Base-by-base conservation (phyloP, 208 protist genomes). In the Trypanosoma cruzi region DNA sequence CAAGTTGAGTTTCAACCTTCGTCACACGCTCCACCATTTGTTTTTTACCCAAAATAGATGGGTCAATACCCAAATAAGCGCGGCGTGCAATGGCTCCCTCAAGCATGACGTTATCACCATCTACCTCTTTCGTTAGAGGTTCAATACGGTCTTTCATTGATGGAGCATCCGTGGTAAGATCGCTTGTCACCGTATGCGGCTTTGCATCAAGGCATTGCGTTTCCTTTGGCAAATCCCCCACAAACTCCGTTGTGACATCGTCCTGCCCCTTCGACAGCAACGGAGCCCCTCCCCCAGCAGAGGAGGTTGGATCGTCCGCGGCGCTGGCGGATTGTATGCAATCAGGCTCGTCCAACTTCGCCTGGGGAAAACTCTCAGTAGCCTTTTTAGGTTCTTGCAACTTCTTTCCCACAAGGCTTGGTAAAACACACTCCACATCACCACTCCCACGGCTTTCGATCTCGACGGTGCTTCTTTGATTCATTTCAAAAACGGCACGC, bases 81-180 rank as follows among this genome's bases (percentile, higher is more conserved):
- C 37, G 20, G 6, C 36, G 29, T 44, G 57, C 57, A 13, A 62
- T 62, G 14, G 37, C 57, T 18, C 57, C 13, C 37, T 62, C 57
- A n/a, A 49, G 2, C 10, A 62, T 13, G 26, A 46, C 24, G 10
- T 36, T 31, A 37, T 36, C 59, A 11, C 26, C 26, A 5, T 52
- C 24, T 13, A 53, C 14, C 31, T 32, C 26, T n/a, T 53, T 64
- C 6, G 36, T 64, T 36, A 34, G 44, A 11, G 36, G 11, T 22
- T 49, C 28, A 53, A 53, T 36, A 20, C 22, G 37, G 11, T 54
- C 24, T 34, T 53, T n/a, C 26, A 22, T 0, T 24, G 14, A 26
- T 37, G 22, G 10, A 36, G n/a, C n/a, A n/a, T 60, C 31, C 14
- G 20, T 44, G 18, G 14, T 4, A 16, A 0, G 3, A 26, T 1